Conservation (phyloP, 306 rosid species). For the Vigna radiata region DNA sequence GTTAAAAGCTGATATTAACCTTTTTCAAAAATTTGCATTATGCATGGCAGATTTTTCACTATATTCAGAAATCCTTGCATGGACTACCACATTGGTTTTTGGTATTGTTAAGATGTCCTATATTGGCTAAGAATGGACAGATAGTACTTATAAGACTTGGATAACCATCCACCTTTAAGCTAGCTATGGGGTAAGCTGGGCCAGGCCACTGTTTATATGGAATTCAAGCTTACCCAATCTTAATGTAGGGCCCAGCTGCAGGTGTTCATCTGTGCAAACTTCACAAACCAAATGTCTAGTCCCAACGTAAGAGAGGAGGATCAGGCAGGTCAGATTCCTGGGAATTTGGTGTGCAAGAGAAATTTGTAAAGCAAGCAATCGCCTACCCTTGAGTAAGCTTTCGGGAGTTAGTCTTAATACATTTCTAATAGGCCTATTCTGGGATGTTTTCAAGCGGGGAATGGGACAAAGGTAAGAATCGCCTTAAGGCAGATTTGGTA, state of each 20-base stretch:
- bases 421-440: background rate
- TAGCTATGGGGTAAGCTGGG: background rate
- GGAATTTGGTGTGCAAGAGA: background rate
- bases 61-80: background rate
- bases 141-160: background rate
- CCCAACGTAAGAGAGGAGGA: background rate
- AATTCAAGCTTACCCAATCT: background rate
- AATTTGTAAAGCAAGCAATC: background rate
- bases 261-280: background rate
- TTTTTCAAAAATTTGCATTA: background rate
- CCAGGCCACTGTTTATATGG: background rate
- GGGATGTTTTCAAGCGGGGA: background rate
- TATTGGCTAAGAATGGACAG: background rate
- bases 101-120: background rate
- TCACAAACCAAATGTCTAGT: background rate
- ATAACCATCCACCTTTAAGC: background rate
- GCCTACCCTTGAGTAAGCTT: background rate
- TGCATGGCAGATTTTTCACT: background rate
- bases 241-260: background rate
- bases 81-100: background rate
- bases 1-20: slow-evolving; percentile 18
- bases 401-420: background rate
- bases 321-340: background rate
- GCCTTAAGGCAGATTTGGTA: background rate
- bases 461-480: background rate